Conservation (phyloP, 306 rosid genomes). For the Ormosia semicastrata region DNA sequence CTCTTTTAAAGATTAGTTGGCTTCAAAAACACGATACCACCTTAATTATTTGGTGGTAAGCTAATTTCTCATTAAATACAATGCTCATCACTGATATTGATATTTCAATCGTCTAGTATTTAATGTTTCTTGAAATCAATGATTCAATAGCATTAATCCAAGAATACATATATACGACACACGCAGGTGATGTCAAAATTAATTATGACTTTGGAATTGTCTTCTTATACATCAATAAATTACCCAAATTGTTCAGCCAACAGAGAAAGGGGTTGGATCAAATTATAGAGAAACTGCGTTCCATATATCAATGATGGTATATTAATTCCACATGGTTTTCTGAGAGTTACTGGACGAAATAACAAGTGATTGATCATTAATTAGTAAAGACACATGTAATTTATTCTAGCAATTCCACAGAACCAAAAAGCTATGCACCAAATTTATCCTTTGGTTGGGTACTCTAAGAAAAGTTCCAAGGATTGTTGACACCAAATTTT, state of each 20-base stretch:
- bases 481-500: too few relatives aligned
- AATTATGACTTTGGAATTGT: slow-evolving; percentile 29
- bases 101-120: slow-evolving; percentile 8
- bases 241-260: slow-evolving; percentile 29
- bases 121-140: slow-evolving; percentile 8
- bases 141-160: slow-evolving; percentile 1
- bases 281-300: neutral
- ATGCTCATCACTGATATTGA: slow-evolving; percentile 24
- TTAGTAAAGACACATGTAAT: neutral
- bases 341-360: slow-evolving; percentile 11
- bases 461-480: neutral
- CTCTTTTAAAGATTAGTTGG: slow-evolving; percentile 35
- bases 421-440: slow-evolving; percentile 9
- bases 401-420: neutral
- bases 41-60: slow-evolving; percentile 31
- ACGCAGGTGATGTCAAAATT: slow-evolving; percentile 35
- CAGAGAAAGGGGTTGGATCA: slow-evolving; percentile 5
- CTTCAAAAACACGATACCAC: slow-evolving; percentile 34
- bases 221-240: slow-evolving; percentile 23
- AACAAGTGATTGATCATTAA: slow-evolving; percentile 28
- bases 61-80: slow-evolving; percentile 29
- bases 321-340: slow-evolving; percentile 21
- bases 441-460: neutral
- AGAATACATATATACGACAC: slow-evolving; percentile 22
- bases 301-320: slow-evolving; percentile 20